Percentiles rank a stretch among this genome's conserved stretches.
phyloP scores from a whole-genome alignment of 1,139 yeast species.

The Diutina neorugosa region DNA sequence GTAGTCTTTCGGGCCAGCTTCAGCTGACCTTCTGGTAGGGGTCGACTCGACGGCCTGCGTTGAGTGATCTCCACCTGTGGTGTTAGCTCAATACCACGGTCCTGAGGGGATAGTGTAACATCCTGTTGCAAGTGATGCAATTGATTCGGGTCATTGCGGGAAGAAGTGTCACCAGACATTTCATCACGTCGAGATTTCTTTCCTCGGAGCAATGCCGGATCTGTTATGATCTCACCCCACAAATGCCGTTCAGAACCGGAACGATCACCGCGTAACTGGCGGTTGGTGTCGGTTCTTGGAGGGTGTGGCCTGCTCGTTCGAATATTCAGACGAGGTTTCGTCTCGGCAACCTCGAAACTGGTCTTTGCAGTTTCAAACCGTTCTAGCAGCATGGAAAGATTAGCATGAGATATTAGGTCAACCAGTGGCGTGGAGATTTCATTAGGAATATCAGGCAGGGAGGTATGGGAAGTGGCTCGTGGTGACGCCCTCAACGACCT shows the following conservation, averaged over 20 bases:
- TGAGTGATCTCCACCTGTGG: not conserved
- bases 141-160: not conserved
- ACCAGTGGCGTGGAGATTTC: not conserved
- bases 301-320: not conserved
- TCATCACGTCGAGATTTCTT: not conserved
- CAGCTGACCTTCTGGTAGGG: not conserved
- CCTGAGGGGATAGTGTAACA: too few species aligned
- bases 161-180: not conserved
- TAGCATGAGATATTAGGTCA: not conserved
- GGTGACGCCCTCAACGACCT: not conserved
- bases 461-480: not conserved
- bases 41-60: not conserved
- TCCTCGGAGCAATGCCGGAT: not conserved
- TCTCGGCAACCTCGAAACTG: not conserved
- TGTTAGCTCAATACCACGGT: not conserved
- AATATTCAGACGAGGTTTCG: not conserved
- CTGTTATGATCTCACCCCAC: not conserved
- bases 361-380: slow-evolving; percentile 3
- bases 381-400: not conserved
- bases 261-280: not conserved
- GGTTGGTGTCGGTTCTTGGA: not conserved
- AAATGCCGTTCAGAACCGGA: not conserved
- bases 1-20: not conserved
- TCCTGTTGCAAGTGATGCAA: not conserved
- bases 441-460: not conserved